These are phyloP conservation scores for Tolypocladium nubicola DNA, from an alignment of 2,329 filamentous ascomycete species.

Conservation along the genomic window DNA sequence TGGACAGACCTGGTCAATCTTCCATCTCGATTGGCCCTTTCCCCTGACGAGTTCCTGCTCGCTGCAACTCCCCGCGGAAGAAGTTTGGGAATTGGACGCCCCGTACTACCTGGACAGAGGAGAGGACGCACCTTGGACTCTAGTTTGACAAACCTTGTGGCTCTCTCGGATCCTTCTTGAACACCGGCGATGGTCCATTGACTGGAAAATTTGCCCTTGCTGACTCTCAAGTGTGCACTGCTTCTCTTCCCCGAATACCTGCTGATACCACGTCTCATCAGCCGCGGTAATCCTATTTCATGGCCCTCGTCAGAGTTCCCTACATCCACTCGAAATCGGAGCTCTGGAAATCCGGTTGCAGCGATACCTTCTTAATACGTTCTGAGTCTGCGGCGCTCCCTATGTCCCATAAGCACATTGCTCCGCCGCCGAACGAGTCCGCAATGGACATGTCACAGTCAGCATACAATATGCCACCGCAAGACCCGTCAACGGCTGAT, in stretches of 20 bases:
- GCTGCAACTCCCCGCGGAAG: background rate
- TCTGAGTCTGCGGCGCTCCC: background rate
- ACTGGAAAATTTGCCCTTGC: background rate
- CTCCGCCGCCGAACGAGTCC: slow-evolving; percentile 27
- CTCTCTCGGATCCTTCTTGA: background rate
- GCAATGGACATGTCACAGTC: slow-evolving; percentile 30
- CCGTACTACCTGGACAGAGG: background rate
- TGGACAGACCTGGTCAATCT: background rate
- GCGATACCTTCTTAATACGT: background rate
- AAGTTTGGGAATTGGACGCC: background rate
- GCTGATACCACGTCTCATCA: background rate
- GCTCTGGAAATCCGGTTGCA: slow-evolving; percentile 16
- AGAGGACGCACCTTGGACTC: background rate
- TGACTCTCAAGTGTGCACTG: background rate
- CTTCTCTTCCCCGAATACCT: background rate
- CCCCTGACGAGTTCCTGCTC: background rate
- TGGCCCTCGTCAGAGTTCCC: slow-evolving; percentile 23
- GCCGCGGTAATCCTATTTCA: slow-evolving; percentile 12
- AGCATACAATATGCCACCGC: slow-evolving; percentile 20
- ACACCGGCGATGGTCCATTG: background rate
- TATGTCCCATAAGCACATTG: slow-evolving; percentile 41
- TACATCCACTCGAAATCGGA: slow-evolving; percentile 20
- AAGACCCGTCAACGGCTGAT: slow-evolving; percentile 16
- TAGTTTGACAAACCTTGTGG: background rate
- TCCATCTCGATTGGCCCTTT: background rate